phyloP scores from a whole-genome alignment of 768 basidiomycete species.

The Trametes gibbosa region DNA sequence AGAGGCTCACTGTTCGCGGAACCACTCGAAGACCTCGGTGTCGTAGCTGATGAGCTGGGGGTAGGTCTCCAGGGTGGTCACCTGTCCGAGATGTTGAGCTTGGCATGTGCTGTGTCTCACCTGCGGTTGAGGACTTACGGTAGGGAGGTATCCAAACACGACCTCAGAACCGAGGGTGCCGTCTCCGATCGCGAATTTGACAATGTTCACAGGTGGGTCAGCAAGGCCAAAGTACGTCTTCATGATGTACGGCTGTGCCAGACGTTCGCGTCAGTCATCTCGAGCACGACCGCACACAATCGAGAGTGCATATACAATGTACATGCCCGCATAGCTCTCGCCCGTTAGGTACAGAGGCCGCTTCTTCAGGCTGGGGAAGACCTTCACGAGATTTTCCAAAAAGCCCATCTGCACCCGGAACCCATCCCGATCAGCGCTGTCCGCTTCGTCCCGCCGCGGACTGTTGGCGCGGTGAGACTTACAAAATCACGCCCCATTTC shows the following conservation, averaged over 20 bases:
- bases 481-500: conserved; percentile 57
- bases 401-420: conserved; percentile 62
- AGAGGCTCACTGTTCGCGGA: conserved; percentile 58
- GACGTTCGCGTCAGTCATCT: background rate
- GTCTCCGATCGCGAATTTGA: conserved; percentile 71
- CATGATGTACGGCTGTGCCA: conserved; percentile 64
- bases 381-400: conserved; percentile 64
- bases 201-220: conserved; percentile 64
- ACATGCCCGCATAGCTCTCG: conserved; percentile 74
- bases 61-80: conserved; percentile 54
- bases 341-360: conserved; percentile 69
- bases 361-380: conserved; percentile 65
- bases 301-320: conserved; percentile 43
- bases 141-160: conserved; percentile 51
- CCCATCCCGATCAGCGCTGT: too few species aligned
- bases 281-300: background rate
- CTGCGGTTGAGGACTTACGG: conserved; percentile 37
- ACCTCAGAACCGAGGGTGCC: conserved; percentile 52
- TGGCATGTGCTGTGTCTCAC: background rate
- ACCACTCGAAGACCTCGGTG: conserved; percentile 61
- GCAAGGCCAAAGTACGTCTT: conserved; percentile 64
- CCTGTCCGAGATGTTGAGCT: too few species aligned
- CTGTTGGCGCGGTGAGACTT: conserved; percentile 20
- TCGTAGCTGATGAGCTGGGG: conserved; percentile 78
- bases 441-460: too few species aligned